A percentile compares a stretch with the other conserved stretches of the same genome.
phyloP scores from a whole-genome alignment of 306 rosid genomes.

The Dalbergia cultrata region DNA sequence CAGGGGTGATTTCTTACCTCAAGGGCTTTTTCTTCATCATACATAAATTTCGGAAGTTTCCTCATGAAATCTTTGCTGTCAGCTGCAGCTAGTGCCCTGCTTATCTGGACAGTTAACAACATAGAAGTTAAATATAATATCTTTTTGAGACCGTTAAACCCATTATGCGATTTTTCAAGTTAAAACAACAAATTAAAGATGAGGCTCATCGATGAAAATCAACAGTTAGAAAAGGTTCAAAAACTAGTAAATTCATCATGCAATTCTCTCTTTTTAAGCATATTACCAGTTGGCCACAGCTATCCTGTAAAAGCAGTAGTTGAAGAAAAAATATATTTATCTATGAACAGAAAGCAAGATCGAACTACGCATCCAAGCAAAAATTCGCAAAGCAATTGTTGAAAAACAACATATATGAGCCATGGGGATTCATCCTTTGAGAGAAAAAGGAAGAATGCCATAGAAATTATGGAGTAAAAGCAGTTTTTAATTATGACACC shows the following conservation, averaged over 20 bases:
- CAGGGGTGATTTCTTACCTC: conserved; percentile 60
- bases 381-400: background rate
- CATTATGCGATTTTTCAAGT: background rate
- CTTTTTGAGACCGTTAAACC: background rate
- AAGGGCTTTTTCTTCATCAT: conserved; percentile 72
- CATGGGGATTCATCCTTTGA: background rate
- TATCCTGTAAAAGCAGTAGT: background rate
- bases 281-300: background rate
- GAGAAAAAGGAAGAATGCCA: background rate
- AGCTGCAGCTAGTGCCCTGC: conserved; percentile 64
- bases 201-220: background rate
- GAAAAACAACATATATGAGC: conserved; percentile 20
- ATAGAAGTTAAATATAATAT: conserved; percentile 29
- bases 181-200: conserved; percentile 23
- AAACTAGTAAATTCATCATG: conserved; percentile 18
- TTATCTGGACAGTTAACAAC: conserved; percentile 51
- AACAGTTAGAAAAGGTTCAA: conserved; percentile 3
- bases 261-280: conserved; percentile 14
- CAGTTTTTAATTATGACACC: background rate
- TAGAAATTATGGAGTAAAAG: background rate
- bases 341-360: conserved; percentile 11
- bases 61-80: conserved; percentile 69
- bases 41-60: conserved; percentile 74
- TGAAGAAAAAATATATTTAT: background rate
- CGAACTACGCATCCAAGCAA: conserved; percentile 6